These are phyloP conservation scores for Phytopythium helicoides DNA, from an alignment of 352 stramenopile genomes.

Conservation along the genomic window DNA sequence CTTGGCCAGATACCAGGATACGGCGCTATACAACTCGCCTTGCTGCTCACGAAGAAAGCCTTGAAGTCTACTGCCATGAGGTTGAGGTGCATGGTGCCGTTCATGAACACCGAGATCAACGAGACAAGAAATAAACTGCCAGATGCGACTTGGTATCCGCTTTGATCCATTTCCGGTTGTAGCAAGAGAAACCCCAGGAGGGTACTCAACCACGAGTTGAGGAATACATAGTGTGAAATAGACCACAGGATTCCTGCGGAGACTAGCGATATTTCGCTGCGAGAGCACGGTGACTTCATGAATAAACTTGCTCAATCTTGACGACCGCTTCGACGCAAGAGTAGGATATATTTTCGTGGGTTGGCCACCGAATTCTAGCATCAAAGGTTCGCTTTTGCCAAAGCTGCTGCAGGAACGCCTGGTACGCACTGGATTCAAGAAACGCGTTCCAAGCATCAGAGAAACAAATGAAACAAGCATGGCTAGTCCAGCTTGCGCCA, in stretches of 20 bases:
- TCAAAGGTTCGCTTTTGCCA: not conserved
- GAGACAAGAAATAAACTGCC: constrained; percentile 28
- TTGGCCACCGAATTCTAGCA: not conserved
- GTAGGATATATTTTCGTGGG: constrained; percentile 31
- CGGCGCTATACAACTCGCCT: constrained; percentile 12
- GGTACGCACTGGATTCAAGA: not conserved
- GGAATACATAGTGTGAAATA: too few species aligned
- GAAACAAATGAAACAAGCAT: not conserved
- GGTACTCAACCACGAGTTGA: not conserved
- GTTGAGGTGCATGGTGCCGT: constrained; percentile 9
- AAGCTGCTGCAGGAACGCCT: not conserved
- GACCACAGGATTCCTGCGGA: too few species aligned
- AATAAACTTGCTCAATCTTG: too few species aligned
- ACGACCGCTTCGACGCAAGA: too few species aligned
- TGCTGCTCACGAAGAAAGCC: constrained; percentile 20
- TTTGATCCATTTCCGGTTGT: constrained; percentile 20
- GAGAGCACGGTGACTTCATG: too few species aligned
- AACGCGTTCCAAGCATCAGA: not conserved
- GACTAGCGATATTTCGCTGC: too few species aligned
- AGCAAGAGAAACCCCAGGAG: constrained; percentile 27
- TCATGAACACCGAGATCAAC: constrained; percentile 26
- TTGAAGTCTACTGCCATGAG: constrained; percentile 17
- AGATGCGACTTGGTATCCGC: constrained; percentile 21
- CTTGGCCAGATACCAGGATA: constrained; percentile 21
- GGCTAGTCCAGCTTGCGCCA: not conserved